Conservation (phyloP, 2,329 filamentous ascomycete species). For the Phialophora verrucosa region DNA sequence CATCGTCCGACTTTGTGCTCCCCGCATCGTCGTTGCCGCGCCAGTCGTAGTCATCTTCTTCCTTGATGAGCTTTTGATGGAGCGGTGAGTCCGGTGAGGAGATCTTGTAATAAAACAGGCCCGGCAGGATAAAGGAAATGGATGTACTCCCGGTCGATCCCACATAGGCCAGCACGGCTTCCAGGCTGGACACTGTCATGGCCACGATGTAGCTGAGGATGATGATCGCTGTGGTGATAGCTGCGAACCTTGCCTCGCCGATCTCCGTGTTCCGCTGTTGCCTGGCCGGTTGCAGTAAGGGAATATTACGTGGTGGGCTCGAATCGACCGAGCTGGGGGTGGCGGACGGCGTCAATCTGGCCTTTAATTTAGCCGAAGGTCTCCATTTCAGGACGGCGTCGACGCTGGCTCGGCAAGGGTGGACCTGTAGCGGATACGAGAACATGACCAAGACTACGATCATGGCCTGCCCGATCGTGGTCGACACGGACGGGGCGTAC, state of each 20-base stretch:
- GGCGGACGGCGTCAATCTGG: constrained; percentile 40
- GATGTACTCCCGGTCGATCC: constrained; percentile 92
- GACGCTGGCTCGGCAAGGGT: constrained; percentile 92
- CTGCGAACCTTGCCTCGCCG: constrained; percentile 84
- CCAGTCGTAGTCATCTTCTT: constrained; percentile 74
- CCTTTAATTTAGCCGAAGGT: constrained; percentile 54
- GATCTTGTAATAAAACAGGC: constrained; percentile 98
- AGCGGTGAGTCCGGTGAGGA: constrained; percentile 84
- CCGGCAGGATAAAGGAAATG: constrained; percentile 95
- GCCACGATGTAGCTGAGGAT: constrained; percentile 84
- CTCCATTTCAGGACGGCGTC: constrained; percentile 95
- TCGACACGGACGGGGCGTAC: constrained; percentile 78
- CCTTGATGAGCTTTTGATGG: constrained; percentile 85
- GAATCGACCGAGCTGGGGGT: constrained; percentile 42
- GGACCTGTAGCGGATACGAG: constrained; percentile 92
- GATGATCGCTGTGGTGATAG: constrained; percentile 86
- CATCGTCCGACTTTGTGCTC: constrained; percentile 42
- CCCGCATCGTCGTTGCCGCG: constrained; percentile 57
- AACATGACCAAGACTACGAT: constrained; percentile 97
- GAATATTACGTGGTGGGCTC: constrained; percentile 51
- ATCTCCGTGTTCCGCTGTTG: constrained; percentile 64
- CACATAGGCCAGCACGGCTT: constrained; percentile 92
- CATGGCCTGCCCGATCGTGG: constrained; percentile 90
- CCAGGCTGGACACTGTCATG: constrained; percentile 86
- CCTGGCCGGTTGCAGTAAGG: constrained; percentile 47